Evolutionary conservation across 2,329 filamentous ascomycete genomes (phyloP), one percentile per base, ranked within the genome.

Genomic region (Diaporthe humulicola): DNA sequence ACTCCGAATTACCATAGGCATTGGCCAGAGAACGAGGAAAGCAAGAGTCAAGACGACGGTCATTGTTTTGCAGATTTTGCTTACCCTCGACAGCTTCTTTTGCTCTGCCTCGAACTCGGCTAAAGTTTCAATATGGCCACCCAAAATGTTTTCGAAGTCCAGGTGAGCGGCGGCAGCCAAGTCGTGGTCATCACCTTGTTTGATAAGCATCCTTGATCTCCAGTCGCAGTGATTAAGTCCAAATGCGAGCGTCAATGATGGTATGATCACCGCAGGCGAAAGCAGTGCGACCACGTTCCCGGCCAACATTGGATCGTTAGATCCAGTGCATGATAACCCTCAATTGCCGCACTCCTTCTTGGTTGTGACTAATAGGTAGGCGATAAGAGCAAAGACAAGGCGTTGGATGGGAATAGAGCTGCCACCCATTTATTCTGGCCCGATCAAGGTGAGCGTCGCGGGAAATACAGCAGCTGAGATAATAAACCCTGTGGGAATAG

Each of bases 251-350:
- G 94, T 96, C 22, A 97, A 87, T 57, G 96, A 76, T 0, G 95
- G 94, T 12, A 96, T 89, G 80, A 96, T 92, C 50, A 96, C 81
- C 0, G 94, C 76, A 0, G 95, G 95, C 0, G 93, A 93, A 10
- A 97, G 90, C 1, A 98, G 89, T 0, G 95, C 94, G 1, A 93
- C 91, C 50, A 98, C 94, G 78, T 98, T 97, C 48, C 95, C 95
- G 1, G 93, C 95, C 30, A 98, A 86, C 95, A 97, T 97, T 19
- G 95, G 94, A 76, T 94, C 90, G 84, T 97, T 97, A n/a, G 92
- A 90, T 2, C 96, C 95, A 0, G 95, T 96, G 78, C 93, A 94
- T 0, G 85, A 88, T 54, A 98, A 93, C 58, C 88, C 90, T 36
- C 98, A 88, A 2, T 85, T 84, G 25, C 93, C 93, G 79, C 91